A percentile compares a stretch with the other conserved stretches of the same genome.
These are phyloP conservation scores for Cyclostephanos invisitatus DNA, from an alignment of 108 stramenopile species.

Conservation along the genomic window DNA sequence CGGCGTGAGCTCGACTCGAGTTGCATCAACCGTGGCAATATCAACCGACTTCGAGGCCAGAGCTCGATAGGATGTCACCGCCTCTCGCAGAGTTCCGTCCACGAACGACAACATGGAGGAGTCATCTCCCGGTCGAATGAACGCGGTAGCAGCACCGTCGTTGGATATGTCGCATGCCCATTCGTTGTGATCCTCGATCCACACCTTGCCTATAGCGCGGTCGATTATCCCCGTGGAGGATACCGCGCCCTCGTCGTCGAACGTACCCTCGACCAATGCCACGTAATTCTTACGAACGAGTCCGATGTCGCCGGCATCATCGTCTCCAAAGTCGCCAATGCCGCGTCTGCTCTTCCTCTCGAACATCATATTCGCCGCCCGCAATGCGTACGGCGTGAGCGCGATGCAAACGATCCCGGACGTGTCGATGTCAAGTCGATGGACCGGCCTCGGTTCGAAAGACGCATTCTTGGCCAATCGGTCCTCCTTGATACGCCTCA, in stretches of 20 bases:
- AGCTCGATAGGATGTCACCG: conserved; percentile 43
- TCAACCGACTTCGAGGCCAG: conserved; percentile 9
- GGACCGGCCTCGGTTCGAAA: conserved; percentile 58
- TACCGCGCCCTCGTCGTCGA: conserved; percentile 32
- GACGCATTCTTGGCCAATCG: conserved; percentile 7
- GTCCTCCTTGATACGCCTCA: conserved; percentile 6
- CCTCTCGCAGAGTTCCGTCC: conserved; percentile 43
- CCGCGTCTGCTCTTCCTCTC: conserved; percentile 37
- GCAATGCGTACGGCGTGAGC: conserved; percentile 50
- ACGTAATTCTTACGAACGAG: conserved; percentile 55
- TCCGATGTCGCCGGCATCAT: conserved; percentile 7
- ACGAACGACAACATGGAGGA: conserved; percentile 21
- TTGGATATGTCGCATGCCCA: conserved; percentile 42
- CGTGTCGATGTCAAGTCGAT: conserved; percentile 75
- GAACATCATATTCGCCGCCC: conserved; percentile 50
- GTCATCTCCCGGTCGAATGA: conserved; percentile 27
- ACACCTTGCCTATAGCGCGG: conserved; percentile 55
- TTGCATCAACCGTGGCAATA: conserved; percentile 10
- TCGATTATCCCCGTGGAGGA: conserved; percentile 21
- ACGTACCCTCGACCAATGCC: conserved; percentile 56
- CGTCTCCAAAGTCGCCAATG: background rate
- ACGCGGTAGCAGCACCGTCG: conserved; percentile 25
- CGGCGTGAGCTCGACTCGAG: conserved; percentile 50
- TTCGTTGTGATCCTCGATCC: conserved; percentile 44
- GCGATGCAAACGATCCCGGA: conserved; percentile 62